Base-by-base conservation (phyloP, 208 protist species). In the Acanthamoeba healyi region DNA sequence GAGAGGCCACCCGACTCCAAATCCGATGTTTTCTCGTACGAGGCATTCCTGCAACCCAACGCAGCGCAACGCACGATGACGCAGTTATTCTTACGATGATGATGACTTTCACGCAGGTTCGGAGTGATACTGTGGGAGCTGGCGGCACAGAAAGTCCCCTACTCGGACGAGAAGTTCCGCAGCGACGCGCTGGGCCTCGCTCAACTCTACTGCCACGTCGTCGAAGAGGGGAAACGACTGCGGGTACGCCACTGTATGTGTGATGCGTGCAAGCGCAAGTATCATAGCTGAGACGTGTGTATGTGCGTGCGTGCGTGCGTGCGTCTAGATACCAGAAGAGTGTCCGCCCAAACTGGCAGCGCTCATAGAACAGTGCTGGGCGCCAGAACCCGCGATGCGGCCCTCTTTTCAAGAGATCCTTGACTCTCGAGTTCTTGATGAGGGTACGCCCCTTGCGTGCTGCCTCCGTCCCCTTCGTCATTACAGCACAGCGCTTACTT, bases 101-200 rank as follows among this genome's bases (percentile, higher is more conserved):
- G 46, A 2, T n/a, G 12, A 12, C 2, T 38, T 17, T n/a, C 14
- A 34, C 40, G 38, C 74, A 93, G 89, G n/a, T 93, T 93, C 24
- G 89, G 61, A 1, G 81, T 93, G 29, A 65, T 93, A 40, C 40
- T 93, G 40, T 93, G 89, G 89, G 89, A 93, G 54, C 63, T 93
- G 46, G 63, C 81, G 34, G 29, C 89, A 10, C 32, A 44, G 34
- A 72, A 93, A n/a, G 54, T 81, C 10, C 89, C 89, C 26, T 93
- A 70, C 61, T n/a, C 34, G 19, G 89, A 93, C 15, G 82, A 90
- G 56, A 70, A 42, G 54, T 90, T 90, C 56, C 54, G 56, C 2
- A n/a, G 14, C 9, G 74, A 84, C 36, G 74, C 74, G 1, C 15
- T 84, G 10, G 74, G 74, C 42, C 74, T 84, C 7, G 74, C 74